Conservation (phyloP, 2,329 filamentous ascomycete genomes). For the Celoporthe dispersa region DNA sequence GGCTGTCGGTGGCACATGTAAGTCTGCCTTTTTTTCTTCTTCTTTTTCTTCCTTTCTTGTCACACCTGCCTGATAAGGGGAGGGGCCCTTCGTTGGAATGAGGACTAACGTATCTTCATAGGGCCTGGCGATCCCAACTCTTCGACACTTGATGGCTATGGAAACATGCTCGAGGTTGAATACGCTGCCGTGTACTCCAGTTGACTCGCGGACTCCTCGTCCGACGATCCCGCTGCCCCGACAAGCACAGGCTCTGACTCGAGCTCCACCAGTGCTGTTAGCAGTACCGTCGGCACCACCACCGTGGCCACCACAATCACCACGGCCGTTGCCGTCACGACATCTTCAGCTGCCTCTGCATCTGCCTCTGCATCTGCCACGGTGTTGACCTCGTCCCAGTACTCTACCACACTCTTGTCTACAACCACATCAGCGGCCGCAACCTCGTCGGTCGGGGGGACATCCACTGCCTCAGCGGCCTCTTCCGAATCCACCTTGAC, state of each 20-base stretch:
- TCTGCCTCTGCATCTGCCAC: conserved; percentile 9
- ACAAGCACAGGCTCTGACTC: conserved; percentile 1
- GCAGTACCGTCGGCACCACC: conserved; percentile 1
- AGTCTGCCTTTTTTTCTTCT: conserved; percentile 39
- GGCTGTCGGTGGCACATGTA: conserved; percentile 58
- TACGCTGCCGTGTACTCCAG: conserved; percentile 37
- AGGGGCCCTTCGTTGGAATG: conserved; percentile 20
- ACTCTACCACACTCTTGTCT: conserved; percentile 13
- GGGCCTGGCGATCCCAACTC: conserved; percentile 53
- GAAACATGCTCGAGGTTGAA: conserved; percentile 37
- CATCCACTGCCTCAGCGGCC: conserved; percentile 21
- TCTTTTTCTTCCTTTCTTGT: conserved; percentile 31
- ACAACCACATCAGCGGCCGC: conserved; percentile 21
- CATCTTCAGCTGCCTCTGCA: conserved; percentile 3
- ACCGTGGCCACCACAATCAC: neutral
- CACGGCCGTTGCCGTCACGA: neutral
- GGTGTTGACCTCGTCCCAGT: conserved; percentile 3
- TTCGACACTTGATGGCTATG: conserved; percentile 33
- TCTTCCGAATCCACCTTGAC: conserved; percentile 18
- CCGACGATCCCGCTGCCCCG: conserved; percentile 16
- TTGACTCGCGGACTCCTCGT: conserved; percentile 22
- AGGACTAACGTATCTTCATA: neutral
- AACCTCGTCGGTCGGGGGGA: conserved; percentile 27
- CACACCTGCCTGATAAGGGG: neutral
- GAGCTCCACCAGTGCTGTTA: neutral